phyloP scores from a whole-genome alignment of 2,329 filamentous ascomycete species.

The Emmonsia crescens region DNA sequence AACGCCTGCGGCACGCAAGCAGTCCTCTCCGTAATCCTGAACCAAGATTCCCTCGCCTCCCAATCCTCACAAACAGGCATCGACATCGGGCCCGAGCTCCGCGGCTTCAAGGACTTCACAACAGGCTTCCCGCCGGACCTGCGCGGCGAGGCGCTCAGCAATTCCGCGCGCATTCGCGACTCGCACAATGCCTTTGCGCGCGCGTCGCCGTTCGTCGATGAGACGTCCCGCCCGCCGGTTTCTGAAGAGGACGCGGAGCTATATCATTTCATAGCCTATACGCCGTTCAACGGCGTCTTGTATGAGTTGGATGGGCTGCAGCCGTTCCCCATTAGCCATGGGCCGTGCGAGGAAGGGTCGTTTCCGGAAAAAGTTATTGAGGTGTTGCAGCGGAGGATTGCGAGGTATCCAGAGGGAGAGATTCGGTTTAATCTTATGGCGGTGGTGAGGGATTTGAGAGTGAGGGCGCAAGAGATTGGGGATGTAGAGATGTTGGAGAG shows the following conservation, averaged over 20 bases:
- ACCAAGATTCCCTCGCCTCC: conserved; percentile 47
- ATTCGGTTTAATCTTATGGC: conserved; percentile 95
- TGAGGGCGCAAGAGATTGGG: conserved; percentile 67
- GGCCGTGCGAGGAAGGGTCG: conserved; percentile 54
- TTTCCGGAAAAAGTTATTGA: conserved; percentile 75
- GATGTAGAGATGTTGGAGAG: conserved; percentile 66
- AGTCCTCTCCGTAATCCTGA: conserved; percentile 80
- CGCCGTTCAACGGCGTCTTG: conserved; percentile 62
- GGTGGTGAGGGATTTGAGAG: conserved; percentile 73
- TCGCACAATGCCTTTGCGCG: conserved; percentile 87
- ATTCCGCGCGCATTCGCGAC: conserved; percentile 59
- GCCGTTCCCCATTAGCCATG: conserved; percentile 83
- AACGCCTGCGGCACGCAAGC: conserved; percentile 98
- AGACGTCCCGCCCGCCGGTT: conserved; percentile 61
- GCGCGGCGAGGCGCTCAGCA: conserved; percentile 59
- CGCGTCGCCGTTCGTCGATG: conserved; percentile 83
- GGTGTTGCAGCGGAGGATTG: conserved; percentile 76
- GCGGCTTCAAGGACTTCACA: conserved; percentile 79
- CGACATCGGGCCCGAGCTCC: conserved; percentile 59
- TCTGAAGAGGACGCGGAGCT: conserved; percentile 69
- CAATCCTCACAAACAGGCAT: conserved; percentile 32
- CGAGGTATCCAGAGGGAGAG: conserved; percentile 72
- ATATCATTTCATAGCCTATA: conserved; percentile 97
- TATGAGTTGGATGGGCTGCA: conserved; percentile 96
- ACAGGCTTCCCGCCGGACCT: conserved; percentile 69